Evolutionary conservation across 257 asterid genomes (phyloP).

Genomic region (Gentiana dahurica): DNA sequence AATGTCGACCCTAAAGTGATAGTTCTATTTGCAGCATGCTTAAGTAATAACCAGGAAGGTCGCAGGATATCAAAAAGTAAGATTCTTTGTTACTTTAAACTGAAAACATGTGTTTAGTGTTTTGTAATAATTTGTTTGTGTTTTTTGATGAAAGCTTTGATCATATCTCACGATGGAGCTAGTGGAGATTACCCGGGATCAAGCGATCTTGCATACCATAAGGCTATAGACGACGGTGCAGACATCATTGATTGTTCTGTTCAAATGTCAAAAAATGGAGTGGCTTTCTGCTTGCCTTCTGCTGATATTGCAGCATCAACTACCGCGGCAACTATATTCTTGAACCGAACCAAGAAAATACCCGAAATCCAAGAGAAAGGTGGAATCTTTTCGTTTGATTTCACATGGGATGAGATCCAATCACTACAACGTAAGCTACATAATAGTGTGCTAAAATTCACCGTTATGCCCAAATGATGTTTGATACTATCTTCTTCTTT

Average conservation of each 20-base stretch:
- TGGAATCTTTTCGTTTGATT: constrained; percentile 82
- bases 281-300: constrained; percentile 65
- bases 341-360: constrained; percentile 32
- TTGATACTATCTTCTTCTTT: neutral
- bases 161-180: constrained; percentile 81
- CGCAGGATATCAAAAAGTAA: constrained; percentile 38
- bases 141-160: constrained; percentile 23
- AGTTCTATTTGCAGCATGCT: constrained; percentile 47
- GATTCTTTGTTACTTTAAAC: constrained; percentile 1
- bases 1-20: neutral
- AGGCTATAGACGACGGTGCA: constrained; percentile 71
- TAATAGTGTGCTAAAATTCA: neutral
- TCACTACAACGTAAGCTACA: constrained; percentile 41
- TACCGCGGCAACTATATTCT: constrained; percentile 44
- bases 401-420: constrained; percentile 65
- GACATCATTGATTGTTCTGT: constrained; percentile 86
- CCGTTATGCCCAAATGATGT: neutral
- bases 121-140: neutral
- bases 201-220: constrained; percentile 72
- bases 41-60: constrained; percentile 39
- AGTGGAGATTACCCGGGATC: constrained; percentile 79
- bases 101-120: neutral
- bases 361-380: constrained; percentile 41
- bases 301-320: constrained; percentile 66
- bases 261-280: constrained; percentile 76